Evolutionary conservation across 495 filamentous ascomycete species (phyloP).

Genomic region (Geoglossum glabrum): DNA sequence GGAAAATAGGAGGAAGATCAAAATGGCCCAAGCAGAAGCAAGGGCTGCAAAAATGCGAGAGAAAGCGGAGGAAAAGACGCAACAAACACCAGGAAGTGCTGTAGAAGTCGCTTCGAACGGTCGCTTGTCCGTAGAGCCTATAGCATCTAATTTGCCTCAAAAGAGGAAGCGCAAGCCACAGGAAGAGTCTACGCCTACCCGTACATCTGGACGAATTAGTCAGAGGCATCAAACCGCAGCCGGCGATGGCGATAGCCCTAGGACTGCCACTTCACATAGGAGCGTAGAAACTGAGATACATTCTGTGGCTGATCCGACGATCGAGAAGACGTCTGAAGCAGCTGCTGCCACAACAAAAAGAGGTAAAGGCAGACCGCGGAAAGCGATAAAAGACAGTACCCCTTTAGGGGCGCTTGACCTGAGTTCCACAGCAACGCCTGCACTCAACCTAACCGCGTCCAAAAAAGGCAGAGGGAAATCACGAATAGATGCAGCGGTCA

Average conservation of each 20-base stretch:
- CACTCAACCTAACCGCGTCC: background rate
- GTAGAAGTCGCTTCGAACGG: background rate
- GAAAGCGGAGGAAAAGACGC: background rate
- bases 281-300: background rate
- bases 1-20: slow-evolving; percentile 6
- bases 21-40: background rate
- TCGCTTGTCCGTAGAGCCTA: background rate
- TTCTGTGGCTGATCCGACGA: background rate
- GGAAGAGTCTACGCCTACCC: background rate
- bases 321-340: background rate
- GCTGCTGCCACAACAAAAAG: background rate
- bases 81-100: background rate
- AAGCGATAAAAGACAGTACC: background rate
- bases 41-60: background rate
- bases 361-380: background rate
- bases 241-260: background rate
- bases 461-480: background rate
- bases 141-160: background rate
- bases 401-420: background rate
- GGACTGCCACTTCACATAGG: background rate
- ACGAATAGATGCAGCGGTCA: background rate
- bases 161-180: background rate
- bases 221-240: background rate
- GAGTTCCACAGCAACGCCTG: background rate
- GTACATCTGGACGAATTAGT: background rate